phyloP scores from a whole-genome alignment of 2,329 filamentous ascomycete genomes.

The Trichophyton benhamiae region DNA sequence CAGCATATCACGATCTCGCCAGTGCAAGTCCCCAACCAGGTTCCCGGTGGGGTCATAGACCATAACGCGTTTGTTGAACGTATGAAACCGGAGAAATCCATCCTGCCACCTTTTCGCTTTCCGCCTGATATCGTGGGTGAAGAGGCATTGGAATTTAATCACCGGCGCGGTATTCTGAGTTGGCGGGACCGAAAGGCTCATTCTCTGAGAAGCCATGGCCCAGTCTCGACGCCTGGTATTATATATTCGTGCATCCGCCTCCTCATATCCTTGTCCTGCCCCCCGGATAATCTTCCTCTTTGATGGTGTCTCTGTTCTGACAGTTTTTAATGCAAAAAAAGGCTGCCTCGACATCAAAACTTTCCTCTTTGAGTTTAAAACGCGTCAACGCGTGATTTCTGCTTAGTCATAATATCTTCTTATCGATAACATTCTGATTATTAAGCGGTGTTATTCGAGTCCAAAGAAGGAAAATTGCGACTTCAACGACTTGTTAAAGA shows the following conservation, averaged over 20 bases:
- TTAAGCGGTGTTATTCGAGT: background rate
- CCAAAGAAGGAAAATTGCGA: background rate
- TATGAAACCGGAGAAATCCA: slow-evolving; percentile 74
- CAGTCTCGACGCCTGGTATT: background rate
- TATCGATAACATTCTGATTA: background rate
- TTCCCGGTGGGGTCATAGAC: slow-evolving; percentile 73
- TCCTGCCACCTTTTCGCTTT: slow-evolving; percentile 94
- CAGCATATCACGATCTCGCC: slow-evolving; percentile 56
- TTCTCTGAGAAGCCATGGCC: background rate
- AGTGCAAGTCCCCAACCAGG: slow-evolving; percentile 74
- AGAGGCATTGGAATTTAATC: slow-evolving; percentile 72
- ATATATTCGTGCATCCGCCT: background rate
- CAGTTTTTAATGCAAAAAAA: background rate
- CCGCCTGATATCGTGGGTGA: slow-evolving; percentile 68
- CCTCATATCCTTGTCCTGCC: background rate
- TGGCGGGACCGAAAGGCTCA: slow-evolving; percentile 30
- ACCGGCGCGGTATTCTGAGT: slow-evolving; percentile 60
- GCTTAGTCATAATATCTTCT: background rate
- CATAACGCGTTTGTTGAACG: slow-evolving; percentile 85
- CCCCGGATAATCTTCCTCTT: background rate
- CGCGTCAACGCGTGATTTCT: background rate
- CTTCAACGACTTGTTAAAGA: background rate
- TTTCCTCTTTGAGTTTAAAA: background rate
- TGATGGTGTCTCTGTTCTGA: background rate
- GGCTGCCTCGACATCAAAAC: background rate